Base-by-base conservation (phyloP, 331 rosid species). In the Quercus lobata region DNA sequence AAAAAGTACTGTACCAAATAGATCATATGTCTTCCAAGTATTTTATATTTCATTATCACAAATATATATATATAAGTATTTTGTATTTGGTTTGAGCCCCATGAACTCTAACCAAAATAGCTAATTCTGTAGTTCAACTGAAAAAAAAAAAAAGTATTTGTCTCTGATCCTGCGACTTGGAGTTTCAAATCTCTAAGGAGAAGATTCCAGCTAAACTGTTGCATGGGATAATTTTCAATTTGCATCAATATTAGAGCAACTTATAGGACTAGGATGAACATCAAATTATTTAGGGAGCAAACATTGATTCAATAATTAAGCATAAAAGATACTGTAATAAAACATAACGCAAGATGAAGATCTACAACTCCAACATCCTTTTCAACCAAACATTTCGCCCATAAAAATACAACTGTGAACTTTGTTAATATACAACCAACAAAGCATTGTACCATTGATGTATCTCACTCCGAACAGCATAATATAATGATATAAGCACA, bases 381-480 rank as follows among this genome's bases (percentile, higher is more conserved):
- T 32, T 16, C 21, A 17, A 27, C n/a, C 18, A 18, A 18, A n/a
- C 52, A 18, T 19, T 18, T 5, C 17, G 4, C 21, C 5, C 37
- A 35, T 52, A 14, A 68, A 19, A 68, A n/a, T 34, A n/a, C 25
- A 10, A 22, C 34, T n/a, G 27, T 18, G 16, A 17, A 62, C 16
- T 46, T 57, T 5, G 72, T 71, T 58, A 12, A 53, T 80, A 78
- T 78, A 52, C 72, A 78, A 79, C 75, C 21, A 32, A 69, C 60
- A 46, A 85, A 74, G 54, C 78, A 81, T 83, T 30, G 19, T 46
- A 52, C 53, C 62, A 30, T 63, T 58, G 37, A 14, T 37, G n/a
- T 5, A 21, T 60, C 81, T 75, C 57, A 52, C 79, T 55, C 0
- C 22, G 56, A 25, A 46, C 21, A 79, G 73, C 77, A 30, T 7